These are phyloP conservation scores for Irpex rosettiformis DNA, from an alignment of 1,284 basidiomycete genomes.

Conservation along the genomic window DNA sequence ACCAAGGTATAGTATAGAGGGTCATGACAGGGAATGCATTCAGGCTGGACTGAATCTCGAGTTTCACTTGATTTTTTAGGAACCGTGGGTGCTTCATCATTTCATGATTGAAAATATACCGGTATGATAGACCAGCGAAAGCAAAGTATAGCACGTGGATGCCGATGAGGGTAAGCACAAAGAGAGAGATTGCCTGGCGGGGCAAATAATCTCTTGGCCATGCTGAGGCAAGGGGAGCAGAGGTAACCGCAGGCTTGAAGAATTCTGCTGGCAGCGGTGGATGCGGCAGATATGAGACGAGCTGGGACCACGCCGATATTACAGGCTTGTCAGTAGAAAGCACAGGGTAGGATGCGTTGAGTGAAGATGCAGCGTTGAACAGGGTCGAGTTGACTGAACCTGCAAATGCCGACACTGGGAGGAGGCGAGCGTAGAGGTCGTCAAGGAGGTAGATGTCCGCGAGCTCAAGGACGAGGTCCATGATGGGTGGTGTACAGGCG, in stretches of 20 bases:
- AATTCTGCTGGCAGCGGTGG: conserved; percentile 42
- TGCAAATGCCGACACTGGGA: conserved; percentile 66
- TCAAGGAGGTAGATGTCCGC: conserved; percentile 80
- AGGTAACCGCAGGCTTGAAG: conserved; percentile 24
- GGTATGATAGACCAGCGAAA: conserved; percentile 83
- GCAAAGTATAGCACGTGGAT: conserved; percentile 84
- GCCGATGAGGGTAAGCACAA: conserved; percentile 74
- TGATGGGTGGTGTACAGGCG: conserved; percentile 29
- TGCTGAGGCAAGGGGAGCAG: conserved; percentile 47
- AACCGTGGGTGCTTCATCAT: conserved; percentile 97
- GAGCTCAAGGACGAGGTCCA: conserved; percentile 80
- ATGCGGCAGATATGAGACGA: conserved; percentile 57
- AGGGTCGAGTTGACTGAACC: conserved; percentile 25
- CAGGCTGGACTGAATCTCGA: conserved; percentile 81
- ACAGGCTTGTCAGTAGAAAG: conserved; percentile 26
- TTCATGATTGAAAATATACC: conserved; percentile 90
- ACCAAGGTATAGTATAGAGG: conserved; percentile 89
- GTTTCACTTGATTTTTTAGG: conserved; percentile 81
- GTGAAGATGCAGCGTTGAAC: conserved; percentile 26
- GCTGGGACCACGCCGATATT: conserved; percentile 44
- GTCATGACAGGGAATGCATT: conserved; percentile 81
- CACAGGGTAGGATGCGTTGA: conserved; percentile 32
- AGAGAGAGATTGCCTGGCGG: conserved; percentile 79
- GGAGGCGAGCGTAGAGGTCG: conserved; percentile 68
- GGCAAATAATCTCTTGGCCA: conserved; percentile 80